Evolutionary conservation across 176 grass and related monocot species (phyloP).

Genomic region (Thalia dealbata): DNA sequence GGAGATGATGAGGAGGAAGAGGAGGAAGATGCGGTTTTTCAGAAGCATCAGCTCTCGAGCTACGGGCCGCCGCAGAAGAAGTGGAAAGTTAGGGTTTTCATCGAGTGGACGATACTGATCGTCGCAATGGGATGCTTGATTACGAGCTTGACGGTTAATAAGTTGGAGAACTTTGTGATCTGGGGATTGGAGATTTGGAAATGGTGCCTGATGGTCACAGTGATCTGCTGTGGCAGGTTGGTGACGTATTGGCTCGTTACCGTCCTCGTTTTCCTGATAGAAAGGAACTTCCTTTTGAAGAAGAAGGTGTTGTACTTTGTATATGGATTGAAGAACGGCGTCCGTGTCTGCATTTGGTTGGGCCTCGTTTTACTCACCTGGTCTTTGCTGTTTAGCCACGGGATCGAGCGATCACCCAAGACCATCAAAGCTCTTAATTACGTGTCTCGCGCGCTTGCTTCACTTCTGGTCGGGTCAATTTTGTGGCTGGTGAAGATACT

Average conservation of each 20-base stretch:
- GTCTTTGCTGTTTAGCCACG: constrained; percentile 58
- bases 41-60: constrained; percentile 11
- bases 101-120: constrained; percentile 50
- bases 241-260: constrained; percentile 57
- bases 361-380: constrained; percentile 55
- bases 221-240: constrained; percentile 67
- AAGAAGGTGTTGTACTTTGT: constrained; percentile 97
- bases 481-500: constrained; percentile 45
- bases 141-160: constrained; percentile 42
- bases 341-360: constrained; percentile 71
- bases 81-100: constrained; percentile 26
- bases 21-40: constrained; percentile 56
- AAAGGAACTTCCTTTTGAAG: constrained; percentile 84
- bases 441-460: constrained; percentile 10
- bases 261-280: constrained; percentile 58
- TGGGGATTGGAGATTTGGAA: constrained; percentile 87
- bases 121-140: constrained; percentile 53
- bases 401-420: constrained; percentile 22
- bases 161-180: constrained; percentile 28
- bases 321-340: constrained; percentile 69
- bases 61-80: constrained; percentile 19
- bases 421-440: not conserved
- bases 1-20: constrained; percentile 27
- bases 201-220: constrained; percentile 76
- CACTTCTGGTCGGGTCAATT: constrained; percentile 17